Percentiles rank a stretch among this genome's conserved stretches.
Conservation (phyloP, 202 grass and related monocot genomes). For the Zoysia matrella region DNA sequence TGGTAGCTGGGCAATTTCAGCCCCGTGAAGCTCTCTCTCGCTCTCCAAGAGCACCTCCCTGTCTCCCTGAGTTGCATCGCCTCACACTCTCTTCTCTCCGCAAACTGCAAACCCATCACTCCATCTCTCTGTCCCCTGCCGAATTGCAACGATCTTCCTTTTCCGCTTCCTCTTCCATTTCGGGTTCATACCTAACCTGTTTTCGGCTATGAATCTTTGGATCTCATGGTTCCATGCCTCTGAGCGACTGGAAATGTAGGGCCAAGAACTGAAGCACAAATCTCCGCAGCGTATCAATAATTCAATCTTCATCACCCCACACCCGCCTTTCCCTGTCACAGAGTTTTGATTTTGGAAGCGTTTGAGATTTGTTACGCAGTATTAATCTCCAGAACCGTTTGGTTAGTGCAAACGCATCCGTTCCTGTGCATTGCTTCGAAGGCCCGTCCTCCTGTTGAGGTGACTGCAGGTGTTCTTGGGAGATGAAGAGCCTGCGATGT, state of each 20-base stretch:
- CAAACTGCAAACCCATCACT: constrained; percentile 23
- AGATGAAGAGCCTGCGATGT: constrained; percentile 83
- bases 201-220: constrained; percentile 21
- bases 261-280: background rate
- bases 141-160: constrained; percentile 19
- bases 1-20: constrained; percentile 28
- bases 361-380: background rate
- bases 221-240: background rate
- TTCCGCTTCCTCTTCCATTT: background rate
- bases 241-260: constrained; percentile 37
- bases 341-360: constrained; percentile 16
- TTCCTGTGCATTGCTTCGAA: constrained; percentile 25
- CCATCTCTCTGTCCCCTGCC: background rate
- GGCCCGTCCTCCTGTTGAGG: background rate
- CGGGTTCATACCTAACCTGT: background rate
- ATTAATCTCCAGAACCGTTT: background rate
- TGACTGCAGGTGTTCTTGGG: background rate
- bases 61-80: background rate
- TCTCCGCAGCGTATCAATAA: background rate
- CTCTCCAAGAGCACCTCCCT: background rate
- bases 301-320: background rate
- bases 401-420: background rate
- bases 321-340: background rate
- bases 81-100: background rate
- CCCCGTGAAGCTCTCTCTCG: background rate